phyloP scores from a whole-genome alignment of 2,329 filamentous ascomycete genomes.

The Cytospora schulzeri region DNA sequence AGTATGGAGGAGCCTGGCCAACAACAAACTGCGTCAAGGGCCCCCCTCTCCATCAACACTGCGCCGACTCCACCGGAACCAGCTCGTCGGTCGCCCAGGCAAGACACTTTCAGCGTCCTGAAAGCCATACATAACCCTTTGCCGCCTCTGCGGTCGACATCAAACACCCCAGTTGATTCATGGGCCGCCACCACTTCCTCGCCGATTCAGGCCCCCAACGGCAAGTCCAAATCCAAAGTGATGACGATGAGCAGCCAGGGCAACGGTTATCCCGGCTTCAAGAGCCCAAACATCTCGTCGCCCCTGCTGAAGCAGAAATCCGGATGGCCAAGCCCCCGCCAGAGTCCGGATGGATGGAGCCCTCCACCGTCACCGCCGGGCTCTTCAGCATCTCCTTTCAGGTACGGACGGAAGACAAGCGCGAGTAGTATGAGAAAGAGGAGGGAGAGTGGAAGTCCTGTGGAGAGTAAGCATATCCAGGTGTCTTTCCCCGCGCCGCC shows the following conservation, averaged over 20 bases:
- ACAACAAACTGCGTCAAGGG: background rate
- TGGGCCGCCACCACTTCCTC: background rate
- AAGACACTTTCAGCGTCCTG: slow-evolving; percentile 12
- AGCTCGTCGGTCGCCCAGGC: slow-evolving; percentile 18
- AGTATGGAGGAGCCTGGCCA: background rate
- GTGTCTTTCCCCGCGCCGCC: slow-evolving; percentile 45
- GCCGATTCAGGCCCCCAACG: background rate
- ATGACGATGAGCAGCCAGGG: slow-evolving; percentile 28
- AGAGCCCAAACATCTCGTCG: slow-evolving; percentile 11
- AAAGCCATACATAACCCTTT: slow-evolving; percentile 1
- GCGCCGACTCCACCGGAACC: slow-evolving; percentile 10
- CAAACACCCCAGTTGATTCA: background rate
- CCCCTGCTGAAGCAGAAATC: slow-evolving; percentile 23
- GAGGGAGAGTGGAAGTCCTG: slow-evolving; percentile 37
- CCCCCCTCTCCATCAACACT: slow-evolving; percentile 18
- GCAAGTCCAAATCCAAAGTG: background rate
- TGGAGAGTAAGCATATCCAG: slow-evolving; percentile 41
- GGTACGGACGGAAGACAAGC: slow-evolving; percentile 9
- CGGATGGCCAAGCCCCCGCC: slow-evolving; percentile 24
- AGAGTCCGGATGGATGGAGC: slow-evolving; percentile 15
- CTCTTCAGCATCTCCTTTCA: slow-evolving; percentile 15
- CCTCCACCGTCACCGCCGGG: slow-evolving; percentile 28
- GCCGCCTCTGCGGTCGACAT: background rate
- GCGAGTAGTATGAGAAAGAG: slow-evolving; percentile 12
- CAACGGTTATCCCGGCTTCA: slow-evolving; percentile 19